Base-by-base conservation (phyloP, 176 grass and related monocot species). In the Cenchrus americanus region DNA sequence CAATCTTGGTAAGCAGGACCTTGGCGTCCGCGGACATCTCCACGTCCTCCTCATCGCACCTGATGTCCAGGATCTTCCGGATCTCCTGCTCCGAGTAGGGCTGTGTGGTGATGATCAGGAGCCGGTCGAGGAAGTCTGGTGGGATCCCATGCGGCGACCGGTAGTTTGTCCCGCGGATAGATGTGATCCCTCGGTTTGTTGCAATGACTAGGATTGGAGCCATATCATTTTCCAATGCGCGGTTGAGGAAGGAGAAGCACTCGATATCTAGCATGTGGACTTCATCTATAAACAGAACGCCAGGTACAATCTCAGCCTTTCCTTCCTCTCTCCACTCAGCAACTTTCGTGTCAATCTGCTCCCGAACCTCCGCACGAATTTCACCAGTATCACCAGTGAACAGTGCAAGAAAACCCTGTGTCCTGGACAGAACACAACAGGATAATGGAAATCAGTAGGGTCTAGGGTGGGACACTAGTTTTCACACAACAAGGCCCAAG, bases 181-280 rank as follows among this genome's bases (percentile, higher is more conserved):
- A 78, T 50, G 96, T 95, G 18, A 99, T 99, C 1, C 96, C 96
- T 26, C 96, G 55, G 55, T 99, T 99, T 22, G 96, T 96, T 3
- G 96, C 93, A 1, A 96, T 94, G 10, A 99, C 91, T 14, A 96
- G 85, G 34, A 99, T 99, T 0, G 96, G 96, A 40, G 96, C 91
- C 96, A 99, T 96, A 5, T 95, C 96, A 68, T 99, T 96, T 84
- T 96, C 96, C 62, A 96, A 37, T 22, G 89, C 91, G 12, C 93
- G 82, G 69, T 96, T 99, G 10, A 99, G 93, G 86, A 99, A 99
- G 51, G 96, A 96, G 78, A 99, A 96, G 15, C 93, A 99, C 58
- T 98, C 93, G 2, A 98, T 94, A 62, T 99, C 96, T 5, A 99
- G 96, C 89, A 99, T 99, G 81, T 99, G 96, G 27, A 94, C 96